phyloP scores from a whole-genome alignment of 352 stramenopile genomes.

The Blastocystis sp. region DNA sequence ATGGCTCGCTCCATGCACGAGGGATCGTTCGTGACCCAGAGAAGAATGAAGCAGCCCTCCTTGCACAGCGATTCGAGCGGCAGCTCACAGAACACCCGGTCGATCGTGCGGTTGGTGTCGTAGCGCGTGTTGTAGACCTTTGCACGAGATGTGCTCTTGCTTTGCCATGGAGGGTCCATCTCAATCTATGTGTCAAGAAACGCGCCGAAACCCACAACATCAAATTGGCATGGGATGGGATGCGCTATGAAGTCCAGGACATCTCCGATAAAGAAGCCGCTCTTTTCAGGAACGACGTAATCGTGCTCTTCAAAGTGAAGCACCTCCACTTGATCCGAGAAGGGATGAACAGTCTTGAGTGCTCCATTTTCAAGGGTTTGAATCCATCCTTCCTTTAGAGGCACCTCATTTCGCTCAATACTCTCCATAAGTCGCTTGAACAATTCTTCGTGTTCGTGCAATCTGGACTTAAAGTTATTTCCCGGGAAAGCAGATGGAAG shows the following conservation, averaged over 20 bases:
- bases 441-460: too few species aligned
- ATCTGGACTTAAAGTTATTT: too few species aligned
- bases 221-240: background rate
- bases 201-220: background rate
- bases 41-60: conserved; percentile 54
- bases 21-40: conserved; percentile 60
- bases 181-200: conserved; percentile 15
- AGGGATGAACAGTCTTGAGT: background rate
- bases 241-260: conserved; percentile 44
- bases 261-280: conserved; percentile 34
- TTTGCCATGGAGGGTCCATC: conserved; percentile 59
- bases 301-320: background rate
- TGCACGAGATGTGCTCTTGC: conserved; percentile 35
- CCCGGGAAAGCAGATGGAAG: too few species aligned
- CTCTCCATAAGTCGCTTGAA: too few species aligned
- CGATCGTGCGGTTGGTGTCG: background rate
- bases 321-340: conserved; percentile 7
- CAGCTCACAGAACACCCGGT: background rate
- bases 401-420: background rate
- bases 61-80: conserved; percentile 12
- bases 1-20: conserved; percentile 25
- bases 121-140: conserved; percentile 8
- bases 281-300: background rate
- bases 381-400: background rate
- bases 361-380: background rate